These are phyloP conservation scores for Canna indica DNA, from an alignment of 176 grass and related monocot genomes.

Conservation along the genomic window DNA sequence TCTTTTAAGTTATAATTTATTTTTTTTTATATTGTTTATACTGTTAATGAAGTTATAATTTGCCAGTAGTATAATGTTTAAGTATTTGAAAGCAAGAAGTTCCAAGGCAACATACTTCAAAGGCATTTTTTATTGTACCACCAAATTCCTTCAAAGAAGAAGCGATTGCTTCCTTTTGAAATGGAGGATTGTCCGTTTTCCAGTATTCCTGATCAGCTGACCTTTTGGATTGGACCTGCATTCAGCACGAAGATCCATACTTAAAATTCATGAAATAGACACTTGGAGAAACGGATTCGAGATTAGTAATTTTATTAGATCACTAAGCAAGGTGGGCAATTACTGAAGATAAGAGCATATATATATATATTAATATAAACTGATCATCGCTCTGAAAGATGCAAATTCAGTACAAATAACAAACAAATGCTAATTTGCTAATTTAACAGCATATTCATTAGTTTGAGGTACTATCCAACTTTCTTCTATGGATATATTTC, in stretches of 20 bases:
- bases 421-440: too few species aligned
- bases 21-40: neutral
- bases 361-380: too few species aligned
- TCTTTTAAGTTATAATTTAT: too few species aligned
- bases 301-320: neutral
- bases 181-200: conserved; percentile 8
- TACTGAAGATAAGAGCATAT: too few species aligned
- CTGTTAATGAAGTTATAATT: neutral
- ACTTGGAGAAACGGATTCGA: neutral
- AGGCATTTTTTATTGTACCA: conserved; percentile 71
- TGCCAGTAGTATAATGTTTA: neutral
- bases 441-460: too few species aligned
- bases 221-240: neutral
- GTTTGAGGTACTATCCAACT: too few species aligned
- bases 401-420: too few species aligned
- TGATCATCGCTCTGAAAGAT: too few species aligned
- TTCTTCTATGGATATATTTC: too few species aligned
- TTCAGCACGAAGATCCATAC: neutral
- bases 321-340: too few species aligned
- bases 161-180: conserved; percentile 19
- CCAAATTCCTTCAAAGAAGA: conserved; percentile 28
- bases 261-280: neutral
- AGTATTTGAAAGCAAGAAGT: neutral
- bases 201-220: neutral
- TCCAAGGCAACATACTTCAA: conserved; percentile 49